A percentile compares a stretch with the other conserved stretches of the same genome.
phyloP scores from a whole-genome alignment of 768 basidiomycete genomes.

The Lentinula aciculospora region DNA sequence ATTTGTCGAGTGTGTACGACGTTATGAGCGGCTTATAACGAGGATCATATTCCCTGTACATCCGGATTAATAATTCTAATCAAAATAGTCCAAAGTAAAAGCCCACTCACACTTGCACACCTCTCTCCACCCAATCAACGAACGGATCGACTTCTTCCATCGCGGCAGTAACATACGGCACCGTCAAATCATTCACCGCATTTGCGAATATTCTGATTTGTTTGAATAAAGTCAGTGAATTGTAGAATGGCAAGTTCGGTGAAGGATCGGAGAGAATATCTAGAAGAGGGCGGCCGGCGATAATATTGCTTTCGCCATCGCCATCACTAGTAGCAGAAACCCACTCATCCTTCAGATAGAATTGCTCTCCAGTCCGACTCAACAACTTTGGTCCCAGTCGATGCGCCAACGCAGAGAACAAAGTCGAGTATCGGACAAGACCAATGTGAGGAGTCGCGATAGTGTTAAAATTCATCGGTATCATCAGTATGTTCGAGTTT shows the following conservation, averaged over 20 bases:
- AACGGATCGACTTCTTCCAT: constrained; percentile 70
- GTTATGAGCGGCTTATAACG: not conserved
- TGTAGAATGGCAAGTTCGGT: constrained; percentile 68
- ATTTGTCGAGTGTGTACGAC: not conserved
- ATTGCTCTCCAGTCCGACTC: constrained; percentile 53
- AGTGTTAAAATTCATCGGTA: constrained; percentile 56
- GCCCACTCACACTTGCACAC: constrained; percentile 48
- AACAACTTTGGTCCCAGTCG: constrained; percentile 47
- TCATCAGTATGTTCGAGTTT: not conserved
- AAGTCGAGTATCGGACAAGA: constrained; percentile 38
- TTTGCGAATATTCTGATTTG: constrained; percentile 79
- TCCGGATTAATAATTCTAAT: too few species aligned
- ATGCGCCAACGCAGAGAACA: constrained; percentile 31
- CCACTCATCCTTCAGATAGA: constrained; percentile 37
- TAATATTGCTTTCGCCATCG: too few species aligned
- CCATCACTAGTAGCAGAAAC: too few species aligned
- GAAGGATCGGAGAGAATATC: constrained; percentile 67
- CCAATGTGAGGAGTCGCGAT: constrained; percentile 63
- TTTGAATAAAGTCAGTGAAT: constrained; percentile 61
- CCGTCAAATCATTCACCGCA: constrained; percentile 76
- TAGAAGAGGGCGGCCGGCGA: constrained; percentile 42
- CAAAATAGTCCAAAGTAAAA: too few species aligned
- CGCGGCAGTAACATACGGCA: constrained; percentile 76
- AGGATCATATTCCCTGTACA: constrained; percentile 5
- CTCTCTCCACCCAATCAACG: constrained; percentile 52